These are phyloP conservation scores for Metschnikowia proteae DNA, from an alignment of 805 yeast genomes.

Conservation along the genomic window DNA sequence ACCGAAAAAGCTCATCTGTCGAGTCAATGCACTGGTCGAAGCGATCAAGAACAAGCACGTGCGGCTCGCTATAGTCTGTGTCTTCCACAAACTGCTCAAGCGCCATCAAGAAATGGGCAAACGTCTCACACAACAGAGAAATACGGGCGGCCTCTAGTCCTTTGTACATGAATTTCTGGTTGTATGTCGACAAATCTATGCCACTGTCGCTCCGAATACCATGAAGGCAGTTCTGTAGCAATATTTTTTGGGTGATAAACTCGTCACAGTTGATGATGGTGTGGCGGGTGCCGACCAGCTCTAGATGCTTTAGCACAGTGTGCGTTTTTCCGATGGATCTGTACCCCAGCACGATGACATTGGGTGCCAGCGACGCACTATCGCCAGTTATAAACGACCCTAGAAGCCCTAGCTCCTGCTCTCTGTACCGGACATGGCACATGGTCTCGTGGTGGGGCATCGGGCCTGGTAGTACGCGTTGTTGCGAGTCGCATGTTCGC, in stretches of 20 bases:
- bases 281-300: constrained; percentile 23
- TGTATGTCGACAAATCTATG: constrained; percentile 18
- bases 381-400: constrained; percentile 32
- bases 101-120: constrained; percentile 38
- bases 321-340: constrained; percentile 48
- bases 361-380: constrained; percentile 26
- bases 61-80: constrained; percentile 29
- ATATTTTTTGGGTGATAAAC: constrained; percentile 36
- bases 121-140: constrained; percentile 37
- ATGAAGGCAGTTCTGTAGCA: constrained; percentile 41
- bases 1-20: constrained; percentile 36
- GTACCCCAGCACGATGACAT: constrained; percentile 46
- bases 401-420: constrained; percentile 33
- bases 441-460: background rate
- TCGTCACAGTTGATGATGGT: constrained; percentile 44
- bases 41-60: constrained; percentile 46
- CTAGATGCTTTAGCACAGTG: constrained; percentile 31
- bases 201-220: constrained; percentile 36
- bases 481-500: too few species aligned
- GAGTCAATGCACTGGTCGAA: constrained; percentile 46
- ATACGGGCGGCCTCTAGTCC: constrained; percentile 25
- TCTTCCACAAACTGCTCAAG: constrained; percentile 37
- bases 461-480: background rate
- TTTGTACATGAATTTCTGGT: constrained; percentile 22
- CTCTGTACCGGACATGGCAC: constrained; percentile 17